phyloP scores from a whole-genome alignment of 2,329 filamentous ascomycete species.

The Colletotrichum sp. region DNA sequence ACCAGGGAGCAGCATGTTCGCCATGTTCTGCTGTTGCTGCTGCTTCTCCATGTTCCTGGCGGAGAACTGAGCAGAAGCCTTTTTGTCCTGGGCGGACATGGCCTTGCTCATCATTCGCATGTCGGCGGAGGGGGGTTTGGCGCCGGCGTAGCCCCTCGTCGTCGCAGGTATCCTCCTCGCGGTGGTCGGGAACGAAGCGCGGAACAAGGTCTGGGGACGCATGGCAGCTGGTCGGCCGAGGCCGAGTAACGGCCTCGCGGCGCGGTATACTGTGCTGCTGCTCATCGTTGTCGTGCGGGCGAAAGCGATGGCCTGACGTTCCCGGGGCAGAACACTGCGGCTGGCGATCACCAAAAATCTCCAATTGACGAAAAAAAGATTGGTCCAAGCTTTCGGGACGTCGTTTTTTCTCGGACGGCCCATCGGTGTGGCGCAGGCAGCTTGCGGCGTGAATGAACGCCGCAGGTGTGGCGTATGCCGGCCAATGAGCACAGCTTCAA shows the following conservation, averaged over 20 bases:
- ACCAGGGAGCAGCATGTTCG: slow-evolving; percentile 10
- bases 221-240: background rate
- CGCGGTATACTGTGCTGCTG: slow-evolving; percentile 3
- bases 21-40: background rate
- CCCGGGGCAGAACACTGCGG: background rate
- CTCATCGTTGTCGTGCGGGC: background rate
- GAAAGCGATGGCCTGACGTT: background rate
- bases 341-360: background rate
- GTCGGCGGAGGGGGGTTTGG: background rate
- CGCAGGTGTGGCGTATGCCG: background rate
- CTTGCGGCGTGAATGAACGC: background rate
- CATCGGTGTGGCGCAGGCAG: background rate
- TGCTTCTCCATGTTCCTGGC: background rate
- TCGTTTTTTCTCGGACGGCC: background rate
- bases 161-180: slow-evolving; percentile 6
- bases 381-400: slow-evolving; percentile 13
- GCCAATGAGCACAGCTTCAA: background rate
- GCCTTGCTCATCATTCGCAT: background rate
- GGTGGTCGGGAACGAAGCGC: background rate
- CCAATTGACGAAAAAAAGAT: background rate
- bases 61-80: background rate
- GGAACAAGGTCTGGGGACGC: background rate
- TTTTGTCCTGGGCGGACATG: background rate
- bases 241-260: slow-evolving; percentile 15
- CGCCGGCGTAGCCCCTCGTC: background rate